A percentile compares a stretch with the other conserved stretches of the same genome.
phyloP scores from a whole-genome alignment of 2,329 filamentous ascomycete species.

The Bipolaris sorokiniana region DNA sequence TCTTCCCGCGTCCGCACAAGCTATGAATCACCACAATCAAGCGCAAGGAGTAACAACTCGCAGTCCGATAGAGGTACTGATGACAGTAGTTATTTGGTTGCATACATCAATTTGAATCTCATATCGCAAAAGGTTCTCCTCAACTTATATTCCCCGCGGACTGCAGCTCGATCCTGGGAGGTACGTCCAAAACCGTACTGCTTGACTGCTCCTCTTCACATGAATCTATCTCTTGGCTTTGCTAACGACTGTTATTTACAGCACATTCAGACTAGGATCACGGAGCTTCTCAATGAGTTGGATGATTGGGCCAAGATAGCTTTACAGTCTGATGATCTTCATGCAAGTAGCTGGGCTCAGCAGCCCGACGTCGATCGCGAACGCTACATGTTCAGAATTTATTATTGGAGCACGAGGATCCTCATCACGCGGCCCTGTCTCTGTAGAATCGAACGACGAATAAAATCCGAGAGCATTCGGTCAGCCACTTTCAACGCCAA shows the following conservation, averaged over 20 bases:
- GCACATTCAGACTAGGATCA: conserved; percentile 42
- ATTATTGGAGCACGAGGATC: conserved; percentile 45
- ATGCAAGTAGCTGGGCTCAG: conserved; percentile 23
- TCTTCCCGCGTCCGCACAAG: conserved; percentile 5
- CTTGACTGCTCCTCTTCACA: not conserved
- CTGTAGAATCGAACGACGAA: conserved; percentile 44
- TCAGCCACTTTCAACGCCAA: conserved; percentile 44
- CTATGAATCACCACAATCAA: conserved; percentile 5
- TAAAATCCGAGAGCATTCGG: conserved; percentile 32
- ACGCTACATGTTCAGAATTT: conserved; percentile 29
- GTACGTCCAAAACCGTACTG: conserved; percentile 11
- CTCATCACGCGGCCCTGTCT: conserved; percentile 50
- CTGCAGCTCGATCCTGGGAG: conserved; percentile 45
- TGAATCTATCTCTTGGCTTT: not conserved
- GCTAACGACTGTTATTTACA: conserved; percentile 11
- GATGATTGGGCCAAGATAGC: conserved; percentile 41
- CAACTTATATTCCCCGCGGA: conserved; percentile 46
- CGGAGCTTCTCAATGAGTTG: conserved; percentile 37
- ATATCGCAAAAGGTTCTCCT: conserved; percentile 44
- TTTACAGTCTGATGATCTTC: conserved; percentile 10
- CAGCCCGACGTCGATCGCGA: conserved; percentile 16
- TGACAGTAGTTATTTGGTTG: conserved; percentile 14
- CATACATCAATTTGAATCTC: conserved; percentile 33
- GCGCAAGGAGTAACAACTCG: not conserved
- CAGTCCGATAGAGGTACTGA: not conserved